Base-by-base conservation (phyloP, 306 rosid species). In the Cyamopsis tetragonoloba region DNA sequence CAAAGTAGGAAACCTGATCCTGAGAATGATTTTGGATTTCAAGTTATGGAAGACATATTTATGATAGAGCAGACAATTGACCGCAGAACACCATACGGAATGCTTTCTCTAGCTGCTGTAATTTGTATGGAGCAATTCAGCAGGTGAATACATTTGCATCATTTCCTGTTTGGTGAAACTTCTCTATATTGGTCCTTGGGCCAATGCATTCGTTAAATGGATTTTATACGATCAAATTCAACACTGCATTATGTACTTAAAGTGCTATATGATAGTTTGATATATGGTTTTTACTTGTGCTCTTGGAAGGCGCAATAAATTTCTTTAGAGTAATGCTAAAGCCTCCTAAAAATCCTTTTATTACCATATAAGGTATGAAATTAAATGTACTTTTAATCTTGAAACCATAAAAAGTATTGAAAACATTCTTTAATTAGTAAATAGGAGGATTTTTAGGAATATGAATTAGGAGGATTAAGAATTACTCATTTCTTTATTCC, bases 41-140 rank as follows among this genome's bases (percentile, higher is more conserved):
- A 80, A 48, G 84, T 81, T 17, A 76, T 84, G 84, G 97, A 88
- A 50, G 91, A 88, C 34, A 78, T 88, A 66, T 79, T 93, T 48
- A 82, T 78, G 91, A 79, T 80, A 38, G 96, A 93, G 55, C 84
- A 76, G 70, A 93, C 97, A 3, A 67, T 93, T 64, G 75, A 83
- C 39, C 89, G 84, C 85, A 83, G 68, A 78, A 86, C 83, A 32
- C 86, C 89, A 8, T 50, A 77, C 66, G 97, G 98, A 68, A 69
- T 9, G 65, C 98, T 93, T 72, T 93, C 98, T 74, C 71, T 84
- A 19, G 89, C 95, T 62, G 96, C 97, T 68, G 73, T 89, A 54
- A 80, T 81, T 59, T 93, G 95, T 30, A 83, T 89, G 43, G 98
- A 93, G 81, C 98, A 93, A 84, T 89, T 93, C 81, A 88, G 98